phyloP scores from a whole-genome alignment of 2,329 filamentous ascomycete genomes.

The Leptographium galeiforme region DNA sequence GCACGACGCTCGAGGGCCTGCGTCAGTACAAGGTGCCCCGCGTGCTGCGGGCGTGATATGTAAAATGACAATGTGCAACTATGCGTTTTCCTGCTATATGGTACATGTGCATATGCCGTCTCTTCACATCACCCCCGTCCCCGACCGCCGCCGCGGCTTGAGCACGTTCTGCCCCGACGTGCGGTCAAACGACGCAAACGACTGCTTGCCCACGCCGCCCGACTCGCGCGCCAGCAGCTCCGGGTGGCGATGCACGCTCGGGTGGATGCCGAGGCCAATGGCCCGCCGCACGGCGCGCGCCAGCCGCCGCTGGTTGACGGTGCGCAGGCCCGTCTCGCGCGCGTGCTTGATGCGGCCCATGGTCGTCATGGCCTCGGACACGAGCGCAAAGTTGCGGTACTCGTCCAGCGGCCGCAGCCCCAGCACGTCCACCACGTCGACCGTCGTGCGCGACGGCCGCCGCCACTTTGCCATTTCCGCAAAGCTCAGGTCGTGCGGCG shows the following conservation, averaged over 20 bases:
- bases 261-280: constrained; percentile 83
- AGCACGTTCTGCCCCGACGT: too few relatives aligned
- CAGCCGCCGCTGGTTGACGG: constrained; percentile 84
- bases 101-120: too few relatives aligned
- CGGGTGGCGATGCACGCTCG: constrained; percentile 79
- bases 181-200: not conserved
- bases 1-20: constrained; percentile 28
- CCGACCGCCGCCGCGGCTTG: not conserved
- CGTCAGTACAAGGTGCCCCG: constrained; percentile 36
- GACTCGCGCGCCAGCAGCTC: constrained; percentile 49
- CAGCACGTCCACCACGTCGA: constrained; percentile 67
- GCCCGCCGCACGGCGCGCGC: constrained; percentile 84
- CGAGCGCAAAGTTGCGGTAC: constrained; percentile 90
- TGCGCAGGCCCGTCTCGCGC: constrained; percentile 64
- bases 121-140: too few relatives aligned
- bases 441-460: constrained; percentile 35
- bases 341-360: constrained; percentile 75
- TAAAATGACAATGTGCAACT: not conserved
- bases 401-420: constrained; percentile 68
- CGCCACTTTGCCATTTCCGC: constrained; percentile 75
- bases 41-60: constrained; percentile 13
- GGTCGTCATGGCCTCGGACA: constrained; percentile 75
- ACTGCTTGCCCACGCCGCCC: constrained; percentile 3
- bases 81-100: too few relatives aligned
- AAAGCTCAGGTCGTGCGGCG: constrained; percentile 72